Base-by-base conservation (phyloP, 2,329 filamentous ascomycete species). In the Clonostachys chloroleuca region DNA sequence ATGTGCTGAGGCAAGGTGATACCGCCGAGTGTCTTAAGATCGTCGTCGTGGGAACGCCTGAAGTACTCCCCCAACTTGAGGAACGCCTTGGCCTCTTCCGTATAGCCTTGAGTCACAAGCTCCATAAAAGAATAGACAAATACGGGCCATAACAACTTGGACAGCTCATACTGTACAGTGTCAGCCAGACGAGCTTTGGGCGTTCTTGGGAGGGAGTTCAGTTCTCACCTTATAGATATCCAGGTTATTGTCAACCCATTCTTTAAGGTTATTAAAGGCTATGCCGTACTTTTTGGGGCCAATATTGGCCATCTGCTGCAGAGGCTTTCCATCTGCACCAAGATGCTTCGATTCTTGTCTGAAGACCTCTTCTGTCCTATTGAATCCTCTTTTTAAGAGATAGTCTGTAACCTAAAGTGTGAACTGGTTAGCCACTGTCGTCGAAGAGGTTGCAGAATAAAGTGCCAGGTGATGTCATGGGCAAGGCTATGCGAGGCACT, bases 81-180 rank as follows among this genome's bases (percentile, higher is more conserved):
- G 60, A 95, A 92, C 3, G 77, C 72, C 54, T 87, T 84, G 13
- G 85, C 83, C 49, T 95, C 89, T 37, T 81, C 80, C 2, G 80
- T 71, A 56, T 87, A 91, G 52, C 83, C 83, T 50, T 89, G 81
- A 34, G 75, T 75, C 30, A 95, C 79, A 47, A 97, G 79, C 48
- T 89, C 84, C 24, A 99, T 74, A 61, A 88, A 96, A 0, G 89
- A 94, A 66, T 99, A 95, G 44, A 97, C 88, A 59, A 96, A 97
- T 1, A 95, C 72, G 0, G 94, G 94, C 91, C 94, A 99, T 14
- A 96, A 71, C 5, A 97, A 74, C 55, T 95, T 91, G 49, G 83
- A 80, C 4, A 99, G 75, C 69, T 99, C 94, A 41, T 92, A 90
- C 83, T 92, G 52, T 12, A 49, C 12, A 41, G 3, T n/a, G 44